Evolutionary conservation across 352 stramenopile species (phyloP).

Genomic region (Globisporangium alternatum): DNA sequence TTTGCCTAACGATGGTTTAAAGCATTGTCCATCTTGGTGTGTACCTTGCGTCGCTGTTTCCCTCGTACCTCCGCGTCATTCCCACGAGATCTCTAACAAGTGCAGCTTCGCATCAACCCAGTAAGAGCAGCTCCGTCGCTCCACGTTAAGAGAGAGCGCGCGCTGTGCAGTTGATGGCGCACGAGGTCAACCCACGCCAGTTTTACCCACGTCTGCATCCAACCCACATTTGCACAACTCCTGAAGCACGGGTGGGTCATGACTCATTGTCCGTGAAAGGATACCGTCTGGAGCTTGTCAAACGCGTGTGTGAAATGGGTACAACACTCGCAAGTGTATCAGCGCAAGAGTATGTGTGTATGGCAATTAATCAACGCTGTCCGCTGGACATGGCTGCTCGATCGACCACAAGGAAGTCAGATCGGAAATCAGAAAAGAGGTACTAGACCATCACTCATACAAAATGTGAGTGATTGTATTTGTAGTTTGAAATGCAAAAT

Average conservation of each 20-base stretch:
- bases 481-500: neutral
- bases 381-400: neutral
- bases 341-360: neutral
- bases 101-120: too few relatives aligned
- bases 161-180: too few relatives aligned
- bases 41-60: too few relatives aligned
- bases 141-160: too few relatives aligned
- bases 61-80: too few relatives aligned
- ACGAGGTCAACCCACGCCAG: too few relatives aligned
- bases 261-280: neutral
- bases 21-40: too few relatives aligned
- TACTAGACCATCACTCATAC: neutral
- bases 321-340: neutral
- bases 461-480: neutral
- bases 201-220: too few relatives aligned
- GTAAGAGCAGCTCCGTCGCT: too few relatives aligned
- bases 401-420: conserved; percentile 4
- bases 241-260: too few relatives aligned
- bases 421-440: neutral
- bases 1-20: too few relatives aligned
- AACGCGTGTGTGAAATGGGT: neutral
- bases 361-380: neutral
- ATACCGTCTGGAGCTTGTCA: neutral
- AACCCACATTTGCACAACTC: neutral
- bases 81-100: too few relatives aligned